Base-by-base conservation (phyloP, 768 basidiomycete genomes). In the Mycena leptocephala region DNA sequence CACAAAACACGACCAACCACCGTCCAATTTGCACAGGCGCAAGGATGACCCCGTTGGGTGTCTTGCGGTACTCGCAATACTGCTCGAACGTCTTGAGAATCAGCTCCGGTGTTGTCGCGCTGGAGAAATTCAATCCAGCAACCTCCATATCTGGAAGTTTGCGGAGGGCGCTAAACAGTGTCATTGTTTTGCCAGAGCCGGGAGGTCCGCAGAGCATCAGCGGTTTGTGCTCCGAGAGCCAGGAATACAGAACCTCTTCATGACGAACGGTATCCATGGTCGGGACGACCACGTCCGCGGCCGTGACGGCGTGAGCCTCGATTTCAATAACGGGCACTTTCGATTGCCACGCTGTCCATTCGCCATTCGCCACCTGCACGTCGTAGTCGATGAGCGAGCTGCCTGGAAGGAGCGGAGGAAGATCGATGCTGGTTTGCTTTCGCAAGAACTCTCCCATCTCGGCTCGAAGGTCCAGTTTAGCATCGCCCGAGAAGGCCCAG, bases 171-270 rank as follows among this genome's bases (percentile, higher is more conserved):
- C 97, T 98, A 87, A 99, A 99, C 24, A 99, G 88, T 0, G 98
- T 99, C 98, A 99, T 99, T 9, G 98, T 99, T 88, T 99, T 99
- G 28, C 98, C 98, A 26, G 98, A 99, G 82, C 98, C 98, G n/a
- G 98, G 98, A 80, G 98, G 98, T 58, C 98, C 98, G 83, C 97
- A 99, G 30, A 99, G 91, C 92, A 99, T 95, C 69, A 99, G 91
- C 24, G 98, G 98, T 81, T 99, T 99, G 86, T 99, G 98, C 83
- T 99, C 98, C 3, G 97, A 97, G 8, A 99, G 88, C 98, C 98
- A 99, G 0, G 98, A 99, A 84, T 99, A 99, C 8, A 99, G 88
- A 28, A 99, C 97, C 82, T 99, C 98, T 84, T 99, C 98, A 83
- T 99, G 98, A 55, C 98, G 96, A 30, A 99, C 95, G 5, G 98